phyloP scores from a whole-genome alignment of 1,284 basidiomycete genomes.

The Puccinia polysora region DNA sequence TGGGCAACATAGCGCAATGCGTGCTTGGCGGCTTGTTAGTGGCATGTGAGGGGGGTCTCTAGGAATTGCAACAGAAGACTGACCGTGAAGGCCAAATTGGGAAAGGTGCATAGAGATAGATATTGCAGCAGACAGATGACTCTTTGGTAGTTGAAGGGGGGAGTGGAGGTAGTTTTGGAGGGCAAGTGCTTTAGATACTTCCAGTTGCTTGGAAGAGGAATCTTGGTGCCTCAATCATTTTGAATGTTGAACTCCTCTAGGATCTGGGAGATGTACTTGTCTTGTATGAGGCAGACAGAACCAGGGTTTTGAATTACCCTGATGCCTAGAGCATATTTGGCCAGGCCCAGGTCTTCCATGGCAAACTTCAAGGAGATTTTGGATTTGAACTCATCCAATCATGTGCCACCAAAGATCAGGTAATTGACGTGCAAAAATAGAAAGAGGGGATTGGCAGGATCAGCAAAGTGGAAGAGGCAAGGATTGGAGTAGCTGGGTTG shows the following conservation, averaged over 20 bases:
- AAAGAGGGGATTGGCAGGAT: neutral
- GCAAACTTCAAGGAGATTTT: neutral
- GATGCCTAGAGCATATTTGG: conserved; percentile 4
- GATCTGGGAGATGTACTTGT: conserved; percentile 7
- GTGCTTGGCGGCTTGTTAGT: no score
- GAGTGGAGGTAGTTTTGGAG: neutral
- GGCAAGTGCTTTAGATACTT: neutral
- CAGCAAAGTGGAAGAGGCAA: neutral
- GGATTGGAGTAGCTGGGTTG: neutral
- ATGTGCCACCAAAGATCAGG: conserved; percentile 3
- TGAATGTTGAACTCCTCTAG: neutral
- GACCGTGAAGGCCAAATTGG: no score
- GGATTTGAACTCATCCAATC: neutral
- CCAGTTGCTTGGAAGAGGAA: neutral
- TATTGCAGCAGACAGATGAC: no score
- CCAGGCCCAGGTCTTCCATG: conserved; percentile 23
- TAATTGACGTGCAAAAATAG: conserved; percentile 15
- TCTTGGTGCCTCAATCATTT: neutral
- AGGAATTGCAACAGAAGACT: no score
- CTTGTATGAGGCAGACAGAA: conserved; percentile 4
- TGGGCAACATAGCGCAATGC: no score
- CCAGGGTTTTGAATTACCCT: neutral
- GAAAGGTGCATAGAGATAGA: no score
- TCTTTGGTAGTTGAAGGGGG: conserved; percentile 4
- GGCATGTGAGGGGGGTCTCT: no score